Base-by-base conservation (phyloP, 805 yeast species). In the Barnettozyma wickerhamii region DNA sequence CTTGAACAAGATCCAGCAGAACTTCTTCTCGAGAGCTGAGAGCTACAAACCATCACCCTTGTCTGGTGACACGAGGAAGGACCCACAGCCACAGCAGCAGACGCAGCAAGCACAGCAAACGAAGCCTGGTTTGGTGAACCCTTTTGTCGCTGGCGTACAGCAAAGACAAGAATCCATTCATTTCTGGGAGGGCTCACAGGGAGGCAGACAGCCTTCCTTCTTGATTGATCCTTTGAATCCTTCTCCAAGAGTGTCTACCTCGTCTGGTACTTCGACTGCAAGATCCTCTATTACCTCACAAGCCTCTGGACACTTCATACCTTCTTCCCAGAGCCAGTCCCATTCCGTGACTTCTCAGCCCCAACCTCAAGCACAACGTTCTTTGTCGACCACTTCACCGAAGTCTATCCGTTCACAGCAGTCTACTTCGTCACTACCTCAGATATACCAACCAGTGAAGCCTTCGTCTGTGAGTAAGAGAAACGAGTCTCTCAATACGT, bases 211-310 rank as follows among this genome's bases (percentile, higher is more conserved):
- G 20, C 55, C 56, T 1, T 54, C 59, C 3, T 46, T 51, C 3
- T 47, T 55, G 36, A 42, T 56, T 34, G 61, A 56, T 30, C 61
- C 61, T 5, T 34, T 56, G 24, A 40, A 48, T 26, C 40, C 55
- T 14, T 30, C 45, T 12, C 47, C 48, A 18, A 14, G 37, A 26
- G 9, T 36, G 38, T 10, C 40, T 14, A n/a, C 35, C 12, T 20
- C 41, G n/a, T 26, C 30, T 19, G 9, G 27, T 18, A 24, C 30
- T 14, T 9, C 38, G 19, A 6, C 30, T 6, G 28, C 40, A 30
- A 23, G 31, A 19, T 24, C 29, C 17, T 35, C 38, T 19, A 19
- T 28, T 6, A 27, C n/a, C 6, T 35, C 33, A 5, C 40, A 23
- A 33, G 13, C n/a, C 33, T 37, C 41, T 38, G 41, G 30, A 19